A percentile compares a stretch with the other conserved stretches of the same genome.
These are phyloP conservation scores for Ramaria sp. DNA, from an alignment of 768 basidiomycete species.

Conservation along the genomic window DNA sequence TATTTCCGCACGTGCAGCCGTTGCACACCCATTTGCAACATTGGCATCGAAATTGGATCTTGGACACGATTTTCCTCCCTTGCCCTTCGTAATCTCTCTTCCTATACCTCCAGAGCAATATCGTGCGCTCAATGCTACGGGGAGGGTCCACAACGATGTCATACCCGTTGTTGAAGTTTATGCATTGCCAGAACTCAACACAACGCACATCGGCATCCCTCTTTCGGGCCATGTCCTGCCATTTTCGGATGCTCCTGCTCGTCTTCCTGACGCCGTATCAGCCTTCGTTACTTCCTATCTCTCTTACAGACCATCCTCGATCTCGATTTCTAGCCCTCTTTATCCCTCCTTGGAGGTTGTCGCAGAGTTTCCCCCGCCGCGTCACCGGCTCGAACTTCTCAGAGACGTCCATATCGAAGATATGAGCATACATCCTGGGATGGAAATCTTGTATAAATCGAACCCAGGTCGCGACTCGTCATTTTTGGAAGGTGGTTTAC, in stretches of 20 bases:
- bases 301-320: slow-evolving; percentile 42
- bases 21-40: background rate
- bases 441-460: background rate
- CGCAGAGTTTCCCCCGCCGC: slow-evolving; percentile 54
- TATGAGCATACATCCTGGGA: slow-evolving; percentile 55
- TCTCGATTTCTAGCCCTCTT: slow-evolving; percentile 48
- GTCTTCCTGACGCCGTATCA: slow-evolving; percentile 29
- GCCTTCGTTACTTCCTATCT: slow-evolving; percentile 56
- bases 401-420: slow-evolving; percentile 62
- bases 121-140: background rate
- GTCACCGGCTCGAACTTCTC: slow-evolving; percentile 53
- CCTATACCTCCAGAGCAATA: background rate
- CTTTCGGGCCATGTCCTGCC: slow-evolving; percentile 3
- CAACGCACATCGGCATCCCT: slow-evolving; percentile 3
- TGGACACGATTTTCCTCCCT: background rate
- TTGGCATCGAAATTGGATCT: background rate
- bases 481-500: slow-evolving; percentile 5
- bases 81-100: slow-evolving; percentile 6
- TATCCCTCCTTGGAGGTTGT: slow-evolving; percentile 36
- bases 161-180: slow-evolving; percentile 6
- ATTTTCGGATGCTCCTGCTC: background rate
- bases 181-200: slow-evolving; percentile 3
- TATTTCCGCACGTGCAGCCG: slow-evolving; percentile 1
- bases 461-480: background rate
- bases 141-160: background rate